These are phyloP conservation scores for Solanum phureja DNA, from an alignment of 257 asterid species.

Conservation along the genomic window DNA sequence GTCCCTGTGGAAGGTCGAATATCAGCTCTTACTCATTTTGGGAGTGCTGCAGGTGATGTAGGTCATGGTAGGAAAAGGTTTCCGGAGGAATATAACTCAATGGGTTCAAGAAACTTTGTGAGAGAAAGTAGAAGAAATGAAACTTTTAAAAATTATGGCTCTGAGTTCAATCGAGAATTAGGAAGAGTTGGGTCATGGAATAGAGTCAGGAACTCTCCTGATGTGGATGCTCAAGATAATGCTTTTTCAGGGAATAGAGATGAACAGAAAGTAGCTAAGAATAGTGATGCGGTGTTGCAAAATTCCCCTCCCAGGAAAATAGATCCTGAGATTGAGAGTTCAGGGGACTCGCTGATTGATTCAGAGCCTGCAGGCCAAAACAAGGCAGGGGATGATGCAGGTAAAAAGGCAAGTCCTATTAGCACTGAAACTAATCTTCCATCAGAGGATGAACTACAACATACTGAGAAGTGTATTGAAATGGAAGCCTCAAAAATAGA, in stretches of 20 bases:
- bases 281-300: slow-evolving; percentile 21
- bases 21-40: slow-evolving; percentile 54
- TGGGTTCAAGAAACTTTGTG: slow-evolving; percentile 28
- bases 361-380: slow-evolving; percentile 14
- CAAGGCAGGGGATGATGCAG: slow-evolving; percentile 5
- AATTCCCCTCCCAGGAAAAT: slow-evolving; percentile 30
- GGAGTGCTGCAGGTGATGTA: slow-evolving; percentile 21
- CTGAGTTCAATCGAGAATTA: slow-evolving; percentile 41
- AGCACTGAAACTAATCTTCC: slow-evolving; percentile 14
- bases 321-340: slow-evolving; percentile 4
- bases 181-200: slow-evolving; percentile 53
- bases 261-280: slow-evolving; percentile 32
- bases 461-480: slow-evolving; percentile 17
- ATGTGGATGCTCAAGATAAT: slow-evolving; percentile 30
- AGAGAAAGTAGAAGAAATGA: slow-evolving; percentile 63
- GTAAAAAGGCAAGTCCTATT: slow-evolving; percentile 30
- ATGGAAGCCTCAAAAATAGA: slow-evolving; percentile 13
- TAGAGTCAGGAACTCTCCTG: slow-evolving; percentile 31
- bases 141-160: slow-evolving; percentile 35
- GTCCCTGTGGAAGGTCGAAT: slow-evolving; percentile 26
- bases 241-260: slow-evolving; percentile 24
- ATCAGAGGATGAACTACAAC: slow-evolving; percentile 25
- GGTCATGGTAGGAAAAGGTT: slow-evolving; percentile 49
- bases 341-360: slow-evolving; percentile 5
- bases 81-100: slow-evolving; percentile 39